Percentiles rank a stretch among this genome's conserved stretches.
Conservation (phyloP, 192 early-diverging fungal species). For the Linderina pennispora region DNA sequence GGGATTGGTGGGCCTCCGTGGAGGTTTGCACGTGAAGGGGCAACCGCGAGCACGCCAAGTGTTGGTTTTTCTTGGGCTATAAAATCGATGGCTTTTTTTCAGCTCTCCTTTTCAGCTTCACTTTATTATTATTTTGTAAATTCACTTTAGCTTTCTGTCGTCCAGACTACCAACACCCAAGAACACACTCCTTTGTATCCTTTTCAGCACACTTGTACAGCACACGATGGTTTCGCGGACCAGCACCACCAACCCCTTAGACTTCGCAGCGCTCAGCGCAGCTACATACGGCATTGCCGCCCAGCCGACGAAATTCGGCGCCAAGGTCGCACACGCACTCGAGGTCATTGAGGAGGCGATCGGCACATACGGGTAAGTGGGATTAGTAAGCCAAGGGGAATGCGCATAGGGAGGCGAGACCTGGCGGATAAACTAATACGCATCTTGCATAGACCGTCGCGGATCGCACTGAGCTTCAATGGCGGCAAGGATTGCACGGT, state of each 20-base stretch:
- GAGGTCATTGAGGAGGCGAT: conserved; percentile 43
- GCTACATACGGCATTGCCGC: conserved; percentile 26
- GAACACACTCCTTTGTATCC: too few relatives aligned
- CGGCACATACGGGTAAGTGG: conserved; percentile 41
- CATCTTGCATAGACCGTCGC: conserved; percentile 44
- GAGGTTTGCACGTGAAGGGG: too few relatives aligned
- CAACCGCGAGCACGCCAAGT: too few relatives aligned
- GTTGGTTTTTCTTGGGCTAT: too few relatives aligned
- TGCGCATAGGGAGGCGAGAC: background rate
- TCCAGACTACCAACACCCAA: too few relatives aligned
- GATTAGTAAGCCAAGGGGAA: background rate
- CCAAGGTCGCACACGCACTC: conserved; percentile 26
- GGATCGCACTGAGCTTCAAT: conserved; percentile 81
- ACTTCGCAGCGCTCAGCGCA: conserved; percentile 18
- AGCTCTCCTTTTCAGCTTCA: too few relatives aligned
- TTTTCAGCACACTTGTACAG: too few relatives aligned
- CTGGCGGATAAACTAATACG: too few relatives aligned
- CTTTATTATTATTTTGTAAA: too few relatives aligned
- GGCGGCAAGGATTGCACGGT: conserved; percentile 98
- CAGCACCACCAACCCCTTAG: conserved; percentile 5
- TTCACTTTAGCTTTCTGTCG: too few relatives aligned
- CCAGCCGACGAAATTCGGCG: conserved; percentile 16
- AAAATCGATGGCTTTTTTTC: too few relatives aligned
- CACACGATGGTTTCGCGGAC: conserved; percentile 36
- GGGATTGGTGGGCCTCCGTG: too few relatives aligned